Conservation (phyloP, 2,329 filamentous ascomycete genomes). For the Sporothrix euskadiensis region DNA sequence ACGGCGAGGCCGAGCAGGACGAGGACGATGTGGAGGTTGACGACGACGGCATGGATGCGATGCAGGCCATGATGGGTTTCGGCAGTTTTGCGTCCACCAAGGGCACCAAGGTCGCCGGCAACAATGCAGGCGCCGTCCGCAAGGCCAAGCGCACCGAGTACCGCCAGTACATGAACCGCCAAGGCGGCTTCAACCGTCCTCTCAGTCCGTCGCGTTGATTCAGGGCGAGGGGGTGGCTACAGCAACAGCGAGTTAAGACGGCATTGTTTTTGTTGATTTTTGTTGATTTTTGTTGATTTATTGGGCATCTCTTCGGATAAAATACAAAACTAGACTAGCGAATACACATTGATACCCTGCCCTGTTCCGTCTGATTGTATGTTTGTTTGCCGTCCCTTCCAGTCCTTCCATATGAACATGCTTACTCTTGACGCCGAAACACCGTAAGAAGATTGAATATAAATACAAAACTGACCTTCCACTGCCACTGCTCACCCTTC, state of each 20-base stretch:
- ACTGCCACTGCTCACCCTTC: background rate
- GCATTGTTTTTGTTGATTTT: no score
- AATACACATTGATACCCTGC: constrained; percentile 17
- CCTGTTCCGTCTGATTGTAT: background rate
- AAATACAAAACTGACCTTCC: background rate
- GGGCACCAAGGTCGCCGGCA: constrained; percentile 83
- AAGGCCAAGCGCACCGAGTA: constrained; percentile 97
- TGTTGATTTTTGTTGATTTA: background rate
- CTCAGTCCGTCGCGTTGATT: constrained; percentile 57
- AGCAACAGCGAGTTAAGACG: no score
- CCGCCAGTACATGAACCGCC: constrained; percentile 92
- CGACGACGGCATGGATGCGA: constrained; percentile 69
- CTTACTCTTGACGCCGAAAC: background rate
- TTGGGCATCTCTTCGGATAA: background rate
- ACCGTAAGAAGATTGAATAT: background rate
- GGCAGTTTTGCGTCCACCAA: constrained; percentile 83
- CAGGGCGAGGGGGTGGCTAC: no score
- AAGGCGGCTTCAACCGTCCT: constrained; percentile 79
- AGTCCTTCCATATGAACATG: background rate
- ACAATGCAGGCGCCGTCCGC: constrained; percentile 76
- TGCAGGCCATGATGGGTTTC: constrained; percentile 90
- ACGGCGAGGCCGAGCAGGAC: constrained; percentile 39
- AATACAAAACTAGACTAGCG: background rate
- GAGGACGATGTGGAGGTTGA: constrained; percentile 56
- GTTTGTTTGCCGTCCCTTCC: background rate